Conservation (phyloP, 2,329 filamentous ascomycete genomes). For the Neophaeococcomyces aloes region DNA sequence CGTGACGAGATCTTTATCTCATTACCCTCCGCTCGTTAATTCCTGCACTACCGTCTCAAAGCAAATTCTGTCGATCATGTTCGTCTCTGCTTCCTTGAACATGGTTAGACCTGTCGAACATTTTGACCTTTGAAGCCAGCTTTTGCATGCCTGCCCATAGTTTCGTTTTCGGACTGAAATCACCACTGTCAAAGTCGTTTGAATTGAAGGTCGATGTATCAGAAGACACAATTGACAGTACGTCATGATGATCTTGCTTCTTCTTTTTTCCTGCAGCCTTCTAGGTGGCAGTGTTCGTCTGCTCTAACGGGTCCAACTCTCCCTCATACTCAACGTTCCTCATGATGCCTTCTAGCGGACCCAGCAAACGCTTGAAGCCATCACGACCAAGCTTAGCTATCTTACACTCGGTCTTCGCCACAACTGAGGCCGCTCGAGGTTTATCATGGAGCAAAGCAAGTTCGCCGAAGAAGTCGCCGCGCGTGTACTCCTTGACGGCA, state of each 20-base stretch:
- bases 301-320: slow-evolving; percentile 22
- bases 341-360: slow-evolving; percentile 91
- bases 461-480: slow-evolving; percentile 96
- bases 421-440: slow-evolving; percentile 78
- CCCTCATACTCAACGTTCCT: slow-evolving; percentile 47
- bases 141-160: too few species aligned
- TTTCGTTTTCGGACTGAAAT: too few species aligned
- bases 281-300: slow-evolving; percentile 29
- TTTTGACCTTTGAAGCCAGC: too few species aligned
- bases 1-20: too few species aligned
- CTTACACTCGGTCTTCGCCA: slow-evolving; percentile 78
- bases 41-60: too few species aligned
- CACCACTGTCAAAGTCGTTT: too few species aligned
- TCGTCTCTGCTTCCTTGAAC: too few species aligned
- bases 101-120: too few species aligned
- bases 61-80: too few species aligned
- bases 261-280: neutral
- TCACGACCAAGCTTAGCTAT: slow-evolving; percentile 86
- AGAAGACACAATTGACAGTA: too few species aligned
- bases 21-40: neutral
- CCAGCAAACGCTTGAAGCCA: slow-evolving; percentile 85
- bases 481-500: slow-evolving; percentile 69
- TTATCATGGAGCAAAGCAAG: slow-evolving; percentile 87
- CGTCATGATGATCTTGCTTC: too few species aligned
- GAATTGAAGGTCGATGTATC: too few species aligned